phyloP scores from a whole-genome alignment of 1,139 yeast genomes.

The Candida sanyaensis region DNA sequence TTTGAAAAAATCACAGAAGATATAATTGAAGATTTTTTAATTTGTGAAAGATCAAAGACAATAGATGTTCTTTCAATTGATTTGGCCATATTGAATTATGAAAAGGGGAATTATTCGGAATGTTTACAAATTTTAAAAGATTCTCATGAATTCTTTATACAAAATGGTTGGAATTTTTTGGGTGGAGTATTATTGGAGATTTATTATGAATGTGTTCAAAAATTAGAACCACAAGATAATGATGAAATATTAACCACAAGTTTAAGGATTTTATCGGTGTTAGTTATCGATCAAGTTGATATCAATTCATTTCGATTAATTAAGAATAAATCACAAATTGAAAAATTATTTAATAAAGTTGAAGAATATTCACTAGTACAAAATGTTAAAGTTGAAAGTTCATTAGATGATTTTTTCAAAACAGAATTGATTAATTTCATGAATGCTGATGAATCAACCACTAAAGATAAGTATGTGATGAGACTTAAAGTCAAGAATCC shows the following conservation, averaged over 20 bases:
- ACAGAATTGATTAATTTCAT: constrained; percentile 28
- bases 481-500: constrained; percentile 25
- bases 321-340: constrained; percentile 22
- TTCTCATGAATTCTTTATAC: constrained; percentile 66
- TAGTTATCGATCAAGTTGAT: constrained; percentile 24
- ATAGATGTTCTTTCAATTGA: constrained; percentile 81
- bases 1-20: constrained; percentile 43
- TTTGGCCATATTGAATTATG: constrained; percentile 69
- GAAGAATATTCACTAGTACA: constrained; percentile 20
- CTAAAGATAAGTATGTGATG: constrained; percentile 24
- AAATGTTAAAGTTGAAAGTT: constrained; percentile 22
- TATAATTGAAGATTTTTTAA: constrained; percentile 47
- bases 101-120: constrained; percentile 54
- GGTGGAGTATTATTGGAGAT: constrained; percentile 65
- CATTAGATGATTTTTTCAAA: constrained; percentile 32
- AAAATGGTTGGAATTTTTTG: constrained; percentile 74
- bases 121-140: constrained; percentile 66
- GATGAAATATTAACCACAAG: constrained; percentile 32
- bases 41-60: constrained; percentile 56
- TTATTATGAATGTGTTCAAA: constrained; percentile 68
- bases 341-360: constrained; percentile 24
- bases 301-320: constrained; percentile 31
- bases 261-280: constrained; percentile 35
- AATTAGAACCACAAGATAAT: constrained; percentile 27
- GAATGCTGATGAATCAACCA: constrained; percentile 20